A percentile compares a stretch with the other conserved stretches of the same genome.
Conservation (phyloP, 1,284 basidiomycete species). For the Pascua guehoae region DNA sequence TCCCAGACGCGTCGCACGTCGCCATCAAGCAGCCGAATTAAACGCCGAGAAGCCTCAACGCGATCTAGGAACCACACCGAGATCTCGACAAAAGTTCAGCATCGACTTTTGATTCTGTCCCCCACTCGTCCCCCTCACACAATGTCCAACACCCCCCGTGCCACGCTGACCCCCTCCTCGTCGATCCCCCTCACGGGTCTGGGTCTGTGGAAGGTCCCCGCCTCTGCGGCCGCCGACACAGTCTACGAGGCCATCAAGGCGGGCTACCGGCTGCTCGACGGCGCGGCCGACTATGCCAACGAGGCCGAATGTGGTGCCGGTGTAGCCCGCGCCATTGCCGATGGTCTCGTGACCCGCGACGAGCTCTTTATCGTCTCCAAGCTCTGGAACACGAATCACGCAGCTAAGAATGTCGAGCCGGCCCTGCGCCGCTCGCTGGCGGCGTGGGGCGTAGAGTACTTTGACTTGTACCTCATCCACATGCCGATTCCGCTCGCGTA, state of each 20-base stretch:
- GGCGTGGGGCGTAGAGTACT: conserved; percentile 66
- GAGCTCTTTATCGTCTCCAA: conserved; percentile 56
- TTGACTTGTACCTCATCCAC: conserved; percentile 67
- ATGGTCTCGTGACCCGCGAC: conserved; percentile 57
- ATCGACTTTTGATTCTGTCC: too few relatives aligned
- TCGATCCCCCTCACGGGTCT: conserved; percentile 35
- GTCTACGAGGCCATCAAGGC: conserved; percentile 52
- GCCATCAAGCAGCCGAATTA: too few relatives aligned
- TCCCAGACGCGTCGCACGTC: too few relatives aligned
- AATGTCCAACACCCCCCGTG: too few relatives aligned
- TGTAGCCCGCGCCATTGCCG: conserved; percentile 54
- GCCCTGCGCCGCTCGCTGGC: conserved; percentile 16
- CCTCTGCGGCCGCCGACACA: conserved; percentile 22
- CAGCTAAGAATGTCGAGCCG: conserved; percentile 5
- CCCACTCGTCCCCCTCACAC: too few relatives aligned
- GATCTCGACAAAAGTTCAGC: too few relatives aligned
- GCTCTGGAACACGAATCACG: conserved; percentile 69
- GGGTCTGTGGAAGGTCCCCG: conserved; percentile 32
- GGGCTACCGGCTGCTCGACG: conserved; percentile 52
- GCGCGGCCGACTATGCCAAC: conserved; percentile 50
- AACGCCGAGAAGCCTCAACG: too few relatives aligned
- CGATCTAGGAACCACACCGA: too few relatives aligned
- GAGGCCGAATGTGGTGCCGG: conserved; percentile 63
- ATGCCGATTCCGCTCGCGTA: conserved; percentile 46
- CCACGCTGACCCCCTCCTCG: too few relatives aligned